These are phyloP conservation scores for Thermothielavioides terrestris DNA, from an alignment of 495 filamentous ascomycete genomes.

Conservation along the genomic window DNA sequence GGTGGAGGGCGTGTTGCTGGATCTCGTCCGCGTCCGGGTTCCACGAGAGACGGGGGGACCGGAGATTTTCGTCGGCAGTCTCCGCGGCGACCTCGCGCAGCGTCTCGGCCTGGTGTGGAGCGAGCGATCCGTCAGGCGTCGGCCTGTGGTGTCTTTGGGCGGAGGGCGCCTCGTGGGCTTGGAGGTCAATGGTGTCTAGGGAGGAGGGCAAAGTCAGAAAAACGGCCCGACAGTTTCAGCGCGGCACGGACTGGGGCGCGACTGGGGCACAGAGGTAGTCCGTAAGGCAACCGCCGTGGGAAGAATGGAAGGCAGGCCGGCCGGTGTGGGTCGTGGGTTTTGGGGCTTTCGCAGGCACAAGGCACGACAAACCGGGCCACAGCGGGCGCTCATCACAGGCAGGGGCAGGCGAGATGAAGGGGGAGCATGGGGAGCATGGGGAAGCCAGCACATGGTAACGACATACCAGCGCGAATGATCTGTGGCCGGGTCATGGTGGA, in stretches of 20 bases:
- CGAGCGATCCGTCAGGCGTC: conserved; percentile 44
- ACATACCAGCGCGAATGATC: conserved; percentile 69
- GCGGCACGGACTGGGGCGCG: conserved; percentile 5
- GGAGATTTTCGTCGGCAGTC: conserved; percentile 53
- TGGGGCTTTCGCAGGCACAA: conserved; percentile 10
- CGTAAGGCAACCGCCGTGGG: neutral
- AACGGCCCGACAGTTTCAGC: neutral
- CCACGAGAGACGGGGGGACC: conserved; percentile 43
- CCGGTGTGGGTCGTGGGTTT: no score
- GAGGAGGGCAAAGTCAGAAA: conserved; percentile 17
- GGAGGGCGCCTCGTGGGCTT: conserved; percentile 71
- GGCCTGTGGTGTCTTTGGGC: conserved; percentile 61
- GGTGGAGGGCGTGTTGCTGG: conserved; percentile 24
- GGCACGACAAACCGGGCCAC: conserved; percentile 20
- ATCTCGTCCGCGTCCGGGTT: conserved; percentile 41
- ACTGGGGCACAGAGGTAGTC: conserved; percentile 6
- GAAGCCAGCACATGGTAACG: no score
- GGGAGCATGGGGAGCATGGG: no score
- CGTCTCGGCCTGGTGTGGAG: conserved; percentile 77
- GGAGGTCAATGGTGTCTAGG: conserved; percentile 90
- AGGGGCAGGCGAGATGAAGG: conserved; percentile 18
- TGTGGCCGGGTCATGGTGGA: conserved; percentile 63
- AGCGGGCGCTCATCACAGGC: conserved; percentile 7
- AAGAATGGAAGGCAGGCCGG: no score
- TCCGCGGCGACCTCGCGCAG: conserved; percentile 73